Conservation (phyloP, 2,329 filamentous ascomycete species). For the Scedosporium aurantiacum region DNA sequence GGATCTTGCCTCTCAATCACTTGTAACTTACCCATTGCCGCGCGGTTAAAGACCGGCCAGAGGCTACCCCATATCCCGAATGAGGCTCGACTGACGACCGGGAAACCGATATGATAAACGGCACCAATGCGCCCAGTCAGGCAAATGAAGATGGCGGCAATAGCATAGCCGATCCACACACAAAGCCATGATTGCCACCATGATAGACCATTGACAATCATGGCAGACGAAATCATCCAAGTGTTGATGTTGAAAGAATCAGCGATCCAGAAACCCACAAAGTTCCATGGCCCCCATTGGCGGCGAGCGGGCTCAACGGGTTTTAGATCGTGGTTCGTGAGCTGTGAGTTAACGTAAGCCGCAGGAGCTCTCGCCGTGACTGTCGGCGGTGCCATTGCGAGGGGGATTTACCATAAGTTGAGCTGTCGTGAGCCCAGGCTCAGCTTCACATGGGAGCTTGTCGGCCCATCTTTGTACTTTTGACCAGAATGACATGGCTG, state of each 20-base stretch:
- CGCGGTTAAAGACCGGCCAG: conserved; percentile 82
- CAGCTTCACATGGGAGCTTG: conserved; percentile 61
- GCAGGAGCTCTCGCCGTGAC: neutral
- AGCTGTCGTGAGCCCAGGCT: conserved; percentile 64
- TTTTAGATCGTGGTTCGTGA: conserved; percentile 76
- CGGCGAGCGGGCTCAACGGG: conserved; percentile 68
- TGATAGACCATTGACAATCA: conserved; percentile 65
- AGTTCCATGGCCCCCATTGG: conserved; percentile 81
- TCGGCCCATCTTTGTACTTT: conserved; percentile 25
- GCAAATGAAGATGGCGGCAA: conserved; percentile 66
- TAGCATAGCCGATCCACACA: conserved; percentile 75
- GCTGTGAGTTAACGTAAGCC: conserved; percentile 23
- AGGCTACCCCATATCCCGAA: conserved; percentile 85
- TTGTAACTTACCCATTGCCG: conserved; percentile 52
- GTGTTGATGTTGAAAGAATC: conserved; percentile 85
- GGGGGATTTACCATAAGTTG: conserved; percentile 60
- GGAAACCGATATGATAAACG: conserved; percentile 81
- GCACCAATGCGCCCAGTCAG: conserved; percentile 75
- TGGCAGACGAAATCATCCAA: conserved; percentile 85
- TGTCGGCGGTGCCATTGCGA: neutral
- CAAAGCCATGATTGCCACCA: conserved; percentile 93
- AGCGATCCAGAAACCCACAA: conserved; percentile 77
- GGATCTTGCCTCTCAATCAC: neutral
- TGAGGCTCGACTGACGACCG: conserved; percentile 63
- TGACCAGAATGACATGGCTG: neutral